phyloP scores from a whole-genome alignment of 495 filamentous ascomycete genomes.

The Xylaria castorea region DNA sequence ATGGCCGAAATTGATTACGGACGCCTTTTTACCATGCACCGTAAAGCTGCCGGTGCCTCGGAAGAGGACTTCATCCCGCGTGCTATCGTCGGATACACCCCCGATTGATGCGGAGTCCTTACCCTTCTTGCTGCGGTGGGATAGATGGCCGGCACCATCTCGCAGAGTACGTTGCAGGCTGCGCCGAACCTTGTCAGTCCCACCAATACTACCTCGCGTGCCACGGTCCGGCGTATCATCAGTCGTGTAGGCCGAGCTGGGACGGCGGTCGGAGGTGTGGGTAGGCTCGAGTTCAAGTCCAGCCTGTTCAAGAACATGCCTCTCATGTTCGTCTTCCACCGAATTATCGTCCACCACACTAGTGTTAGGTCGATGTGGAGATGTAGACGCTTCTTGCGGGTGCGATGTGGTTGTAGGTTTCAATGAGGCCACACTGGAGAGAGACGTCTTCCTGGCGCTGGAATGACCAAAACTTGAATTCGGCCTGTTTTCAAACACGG shows the following conservation, averaged over 20 bases:
- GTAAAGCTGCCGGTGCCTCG: conserved; percentile 88
- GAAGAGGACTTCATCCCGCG: conserved; percentile 69
- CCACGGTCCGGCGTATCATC: conserved; percentile 44
- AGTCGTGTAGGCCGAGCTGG: conserved; percentile 38
- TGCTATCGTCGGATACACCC: conserved; percentile 66
- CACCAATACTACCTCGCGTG: conserved; percentile 33
- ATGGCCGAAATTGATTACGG: conserved; percentile 89
- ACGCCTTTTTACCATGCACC: conserved; percentile 97
- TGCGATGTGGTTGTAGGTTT: conserved; percentile 39
- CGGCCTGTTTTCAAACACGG: conserved; percentile 60
- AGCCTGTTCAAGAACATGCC: conserved; percentile 54
- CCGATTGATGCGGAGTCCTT: conserved; percentile 73
- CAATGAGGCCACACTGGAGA: conserved; percentile 51
- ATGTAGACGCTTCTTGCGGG: conserved; percentile 40
- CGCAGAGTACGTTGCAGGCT: conserved; percentile 95
- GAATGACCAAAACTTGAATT: conserved; percentile 48
- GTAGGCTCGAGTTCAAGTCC: conserved; percentile 46
- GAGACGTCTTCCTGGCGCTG: conserved; percentile 47
- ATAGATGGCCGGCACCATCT: conserved; percentile 70
- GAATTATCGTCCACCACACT: conserved; percentile 50
- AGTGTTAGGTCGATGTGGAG: conserved; percentile 37
- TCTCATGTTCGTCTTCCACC: conserved; percentile 42
- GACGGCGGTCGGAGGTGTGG: conserved; percentile 41
- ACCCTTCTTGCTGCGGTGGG: conserved; percentile 74
- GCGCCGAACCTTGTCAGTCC: conserved; percentile 64